These are phyloP conservation scores for Fusarium goolgardi DNA, from an alignment of 2,329 filamentous ascomycete species.

Conservation along the genomic window DNA sequence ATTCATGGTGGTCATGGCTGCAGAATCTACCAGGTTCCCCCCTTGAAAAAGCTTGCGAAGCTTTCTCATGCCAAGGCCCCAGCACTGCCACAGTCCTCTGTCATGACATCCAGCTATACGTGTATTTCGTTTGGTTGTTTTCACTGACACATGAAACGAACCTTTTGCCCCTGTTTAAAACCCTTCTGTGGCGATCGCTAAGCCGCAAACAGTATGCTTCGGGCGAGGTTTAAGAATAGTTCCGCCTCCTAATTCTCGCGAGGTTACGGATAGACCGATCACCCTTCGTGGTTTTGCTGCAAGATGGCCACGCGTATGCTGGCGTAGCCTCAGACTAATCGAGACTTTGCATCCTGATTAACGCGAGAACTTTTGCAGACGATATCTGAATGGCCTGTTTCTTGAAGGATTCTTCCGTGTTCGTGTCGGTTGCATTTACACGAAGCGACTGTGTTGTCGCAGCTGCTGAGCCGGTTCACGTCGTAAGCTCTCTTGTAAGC, in stretches of 20 bases:
- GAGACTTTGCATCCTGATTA: not conserved
- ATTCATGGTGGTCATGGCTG: constrained; percentile 1
- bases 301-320: constrained; percentile 42
- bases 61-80: constrained; percentile 29
- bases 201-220: constrained; percentile 26
- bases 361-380: constrained; percentile 20
- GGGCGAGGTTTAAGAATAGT: constrained; percentile 37
- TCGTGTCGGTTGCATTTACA: constrained; percentile 2
- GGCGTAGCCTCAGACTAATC: constrained; percentile 32
- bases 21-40: constrained; percentile 10
- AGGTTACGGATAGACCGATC: constrained; percentile 32
- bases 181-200: constrained; percentile 38
- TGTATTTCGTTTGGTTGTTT: not conserved
- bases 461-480: not conserved
- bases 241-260: not conserved
- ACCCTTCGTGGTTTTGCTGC: constrained; percentile 10
- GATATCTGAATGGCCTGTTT: constrained; percentile 15
- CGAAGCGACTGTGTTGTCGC: not conserved
- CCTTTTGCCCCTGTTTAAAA: constrained; percentile 23
- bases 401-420: constrained; percentile 1
- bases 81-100: constrained; percentile 39
- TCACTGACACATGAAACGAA: constrained; percentile 32
- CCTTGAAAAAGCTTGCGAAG: constrained; percentile 33
- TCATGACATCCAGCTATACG: constrained; percentile 23
- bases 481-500: not conserved